Base-by-base conservation (phyloP, 306 rosid genomes). In the Glycyrrhiza uralensis region DNA sequence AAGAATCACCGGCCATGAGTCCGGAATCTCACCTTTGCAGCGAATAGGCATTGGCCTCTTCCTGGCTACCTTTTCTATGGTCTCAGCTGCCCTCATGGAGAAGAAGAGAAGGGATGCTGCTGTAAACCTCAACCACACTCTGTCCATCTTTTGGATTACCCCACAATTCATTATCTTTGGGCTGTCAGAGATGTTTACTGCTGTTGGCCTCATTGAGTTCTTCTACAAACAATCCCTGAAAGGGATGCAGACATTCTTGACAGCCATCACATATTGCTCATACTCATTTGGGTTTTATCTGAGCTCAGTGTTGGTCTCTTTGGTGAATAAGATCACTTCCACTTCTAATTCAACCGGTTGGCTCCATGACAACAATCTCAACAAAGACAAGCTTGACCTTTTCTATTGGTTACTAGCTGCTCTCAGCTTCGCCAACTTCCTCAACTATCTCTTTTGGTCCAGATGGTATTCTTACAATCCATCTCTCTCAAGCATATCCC, bases 141-240 rank as follows among this genome's bases (percentile, higher is more conserved):
- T 95, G 35, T 95, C 99, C 17, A 91, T 95, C 20, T 95, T 95
- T 18, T 95, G 99, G 99, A 95, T 95, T 59, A 81, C 99, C 0
- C 99, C 99, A 8, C 99, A 95, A 17, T 95, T 88, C 86, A 78
- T 95, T 29, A 95, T 95, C 42, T 95, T 95, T 66, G 99, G 99
- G 1, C 13, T 95, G 7, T 95, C 99, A 1, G 99, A 95, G 66
- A 91, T 95, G 99, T 80, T 71, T 24, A 93, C 97, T 1, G 93
- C 96, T 0, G 89, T 93, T 18, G 98, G 98, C 3, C 92, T 93
- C 7, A 73, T 90, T 33, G 98, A 93, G 86, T 93, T 93, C 87
- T 93, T 93, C 19, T 91, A 91, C 87, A 91, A 84, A 45, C 96
- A 91, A 32, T 80, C 96, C 4, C 19, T 86, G 80, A 84, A 87